Percentiles rank a stretch among this genome's conserved stretches.
phyloP scores from a whole-genome alignment of 2,329 filamentous ascomycete species.

The Cytospora piceae region DNA sequence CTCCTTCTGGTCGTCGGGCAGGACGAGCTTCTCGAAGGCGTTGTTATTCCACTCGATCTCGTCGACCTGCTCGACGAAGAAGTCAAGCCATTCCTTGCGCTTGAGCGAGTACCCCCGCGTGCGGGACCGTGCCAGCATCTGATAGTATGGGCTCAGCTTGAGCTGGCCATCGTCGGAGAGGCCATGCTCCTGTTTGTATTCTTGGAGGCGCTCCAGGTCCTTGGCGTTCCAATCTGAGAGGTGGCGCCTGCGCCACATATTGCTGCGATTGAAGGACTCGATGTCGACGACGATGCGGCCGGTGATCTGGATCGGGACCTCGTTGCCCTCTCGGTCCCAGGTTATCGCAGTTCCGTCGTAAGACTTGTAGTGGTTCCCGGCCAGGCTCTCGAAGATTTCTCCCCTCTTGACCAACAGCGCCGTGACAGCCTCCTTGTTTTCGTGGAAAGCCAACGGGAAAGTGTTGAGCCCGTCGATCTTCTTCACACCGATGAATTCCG shows the following conservation, averaged over 20 bases:
- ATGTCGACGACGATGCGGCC: constrained; percentile 47
- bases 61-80: constrained; percentile 49
- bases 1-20: constrained; percentile 54
- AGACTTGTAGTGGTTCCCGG: constrained; percentile 52
- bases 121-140: constrained; percentile 39
- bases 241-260: constrained; percentile 39
- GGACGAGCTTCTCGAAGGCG: constrained; percentile 54
- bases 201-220: constrained; percentile 39
- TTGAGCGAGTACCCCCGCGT: constrained; percentile 54
- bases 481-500: constrained; percentile 48
- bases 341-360: constrained; percentile 46
- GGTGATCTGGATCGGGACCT: constrained; percentile 38
- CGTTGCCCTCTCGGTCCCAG: constrained; percentile 41
- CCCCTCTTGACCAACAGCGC: constrained; percentile 46
- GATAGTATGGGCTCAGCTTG: constrained; percentile 40
- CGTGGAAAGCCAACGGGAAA: constrained; percentile 51
- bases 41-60: constrained; percentile 53
- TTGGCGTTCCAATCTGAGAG: constrained; percentile 40
- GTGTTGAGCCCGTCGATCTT: constrained; percentile 48
- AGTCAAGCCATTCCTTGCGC: constrained; percentile 53
- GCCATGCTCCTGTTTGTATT: constrained; percentile 33
- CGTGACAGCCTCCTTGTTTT: constrained; percentile 42
- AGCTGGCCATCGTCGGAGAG: constrained; percentile 33
- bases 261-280: constrained; percentile 43
- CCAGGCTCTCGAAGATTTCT: constrained; percentile 48